These are phyloP conservation scores for Globisporangium nagaii DNA, from an alignment of 352 stramenopile genomes.

Conservation along the genomic window DNA sequence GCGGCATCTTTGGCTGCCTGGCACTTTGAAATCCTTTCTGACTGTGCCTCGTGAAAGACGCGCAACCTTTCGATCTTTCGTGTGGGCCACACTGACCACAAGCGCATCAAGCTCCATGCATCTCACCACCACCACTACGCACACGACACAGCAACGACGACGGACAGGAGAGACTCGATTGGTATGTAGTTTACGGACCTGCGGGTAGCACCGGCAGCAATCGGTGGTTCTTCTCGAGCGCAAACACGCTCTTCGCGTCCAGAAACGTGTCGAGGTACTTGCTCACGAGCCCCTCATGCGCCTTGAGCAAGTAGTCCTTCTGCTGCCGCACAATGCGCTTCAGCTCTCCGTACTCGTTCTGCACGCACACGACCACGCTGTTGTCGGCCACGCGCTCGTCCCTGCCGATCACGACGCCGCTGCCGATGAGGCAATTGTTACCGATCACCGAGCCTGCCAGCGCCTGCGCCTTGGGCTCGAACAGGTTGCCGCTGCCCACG, in stretches of 20 bases:
- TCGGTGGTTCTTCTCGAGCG: conserved; percentile 77
- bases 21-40: neutral
- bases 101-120: neutral
- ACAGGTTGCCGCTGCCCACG: conserved; percentile 68
- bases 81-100: neutral
- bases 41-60: neutral
- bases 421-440: conserved; percentile 78
- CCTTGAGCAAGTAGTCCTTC: conserved; percentile 62
- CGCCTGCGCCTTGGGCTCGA: conserved; percentile 62
- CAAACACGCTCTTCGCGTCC: conserved; percentile 64
- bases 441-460: conserved; percentile 58
- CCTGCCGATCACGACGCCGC: conserved; percentile 64
- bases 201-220: conserved; percentile 23
- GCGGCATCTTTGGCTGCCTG: neutral
- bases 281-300: conserved; percentile 47
- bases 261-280: conserved; percentile 75
- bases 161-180: too few relatives aligned
- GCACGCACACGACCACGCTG: conserved; percentile 64
- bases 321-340: conserved; percentile 46
- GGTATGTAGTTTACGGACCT: neutral
- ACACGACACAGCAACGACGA: neutral
- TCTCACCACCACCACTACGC: neutral
- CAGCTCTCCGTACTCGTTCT: conserved; percentile 17
- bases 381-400: conserved; percentile 64
- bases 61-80: neutral